Evolutionary conservation across 305 asterid species (phyloP), one percentile per base, ranked within the genome.

Genomic region (Fraxinus velutina): DNA sequence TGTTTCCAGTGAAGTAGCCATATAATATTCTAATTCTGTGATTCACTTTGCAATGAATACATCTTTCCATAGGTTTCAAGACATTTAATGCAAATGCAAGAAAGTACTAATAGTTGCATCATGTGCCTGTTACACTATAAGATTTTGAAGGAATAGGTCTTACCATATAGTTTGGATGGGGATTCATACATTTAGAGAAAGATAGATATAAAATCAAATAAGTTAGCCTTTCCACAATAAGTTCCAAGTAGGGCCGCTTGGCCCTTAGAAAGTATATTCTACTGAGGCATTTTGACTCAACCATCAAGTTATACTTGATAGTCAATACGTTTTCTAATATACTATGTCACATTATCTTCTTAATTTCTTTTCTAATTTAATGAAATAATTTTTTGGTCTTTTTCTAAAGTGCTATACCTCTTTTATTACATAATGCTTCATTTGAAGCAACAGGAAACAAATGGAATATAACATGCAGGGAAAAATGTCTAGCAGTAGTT

Each of bases 131-230:
- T 36, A 36, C 9, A 36, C 42, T 36, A 36, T 21, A 74, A 74
- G 6, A 39, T 19, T 17, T 37, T 9, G 32, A 2, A 21, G 50
- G 19, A 74, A 34, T 73, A 0, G 2, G n/a, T 33, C 77, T 5
- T n/a, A 73, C 76, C 76, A 34, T 22, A 70, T 37, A 76, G 73
- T 36, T 44, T 78, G 84, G 39, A 81, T 30, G 60, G 66, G 34
- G 32, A 68, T 19, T 68, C 37, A 8, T 27, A 66, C 37, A 64
- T 13, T 34, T n/a, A 44, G 39, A 47, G 42, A 64, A 12, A 70
- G 44, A 55, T 36, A 42, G 33, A 17, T 15, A n/a, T 17, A 55
- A 55, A 55, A 55, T 55, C 24, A 17, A 17, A 55, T 55, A 55
- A 15, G 9, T 17, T 55, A 15, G 24, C 17, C 64, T n/a, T 55